A percentile compares a stretch with the other conserved stretches of the same genome.
These are phyloP conservation scores for Amanita brunnescens DNA, from an alignment of 768 basidiomycete species.

Conservation along the genomic window DNA sequence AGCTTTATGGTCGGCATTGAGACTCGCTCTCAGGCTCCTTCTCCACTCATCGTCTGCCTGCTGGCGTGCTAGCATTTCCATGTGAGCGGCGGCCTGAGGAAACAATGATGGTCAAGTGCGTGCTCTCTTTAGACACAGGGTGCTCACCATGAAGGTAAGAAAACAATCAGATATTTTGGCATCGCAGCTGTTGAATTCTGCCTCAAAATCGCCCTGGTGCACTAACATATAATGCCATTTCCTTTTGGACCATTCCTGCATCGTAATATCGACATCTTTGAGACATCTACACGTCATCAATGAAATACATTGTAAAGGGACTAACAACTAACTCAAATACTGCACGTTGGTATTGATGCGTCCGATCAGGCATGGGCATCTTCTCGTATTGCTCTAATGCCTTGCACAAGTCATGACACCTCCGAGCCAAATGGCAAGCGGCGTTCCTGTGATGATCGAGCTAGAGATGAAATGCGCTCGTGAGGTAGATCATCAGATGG, in stretches of 20 bases:
- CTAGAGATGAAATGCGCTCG: conserved; percentile 1
- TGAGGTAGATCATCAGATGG: not conserved
- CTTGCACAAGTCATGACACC: conserved; percentile 34
- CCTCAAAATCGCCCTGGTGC: conserved; percentile 34
- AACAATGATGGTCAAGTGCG: not conserved
- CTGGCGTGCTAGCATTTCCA: not conserved
- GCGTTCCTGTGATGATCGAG: conserved; percentile 24
- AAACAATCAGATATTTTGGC: conserved; percentile 36
- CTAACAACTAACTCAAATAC: conserved; percentile 15
- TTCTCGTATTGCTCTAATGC: conserved; percentile 26
- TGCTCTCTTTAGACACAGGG: not conserved
- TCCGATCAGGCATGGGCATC: conserved; percentile 25
- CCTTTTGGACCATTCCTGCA: conserved; percentile 35
- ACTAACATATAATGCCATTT: conserved; percentile 32
- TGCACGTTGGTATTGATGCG: conserved; percentile 23
- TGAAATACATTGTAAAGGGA: not conserved
- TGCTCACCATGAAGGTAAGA: conserved; percentile 35
- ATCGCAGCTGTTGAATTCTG: conserved; percentile 38
- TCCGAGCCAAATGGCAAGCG: conserved; percentile 34
- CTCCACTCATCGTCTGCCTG: not conserved
- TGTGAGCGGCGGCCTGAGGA: conserved; percentile 22
- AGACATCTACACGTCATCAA: conserved; percentile 10
- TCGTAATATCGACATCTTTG: conserved; percentile 25
- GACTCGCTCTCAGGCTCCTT: not conserved
- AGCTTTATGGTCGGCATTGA: not conserved